Conservation (phyloP, 1,284 basidiomycete species). For the Tranzscheliella williamsii region DNA sequence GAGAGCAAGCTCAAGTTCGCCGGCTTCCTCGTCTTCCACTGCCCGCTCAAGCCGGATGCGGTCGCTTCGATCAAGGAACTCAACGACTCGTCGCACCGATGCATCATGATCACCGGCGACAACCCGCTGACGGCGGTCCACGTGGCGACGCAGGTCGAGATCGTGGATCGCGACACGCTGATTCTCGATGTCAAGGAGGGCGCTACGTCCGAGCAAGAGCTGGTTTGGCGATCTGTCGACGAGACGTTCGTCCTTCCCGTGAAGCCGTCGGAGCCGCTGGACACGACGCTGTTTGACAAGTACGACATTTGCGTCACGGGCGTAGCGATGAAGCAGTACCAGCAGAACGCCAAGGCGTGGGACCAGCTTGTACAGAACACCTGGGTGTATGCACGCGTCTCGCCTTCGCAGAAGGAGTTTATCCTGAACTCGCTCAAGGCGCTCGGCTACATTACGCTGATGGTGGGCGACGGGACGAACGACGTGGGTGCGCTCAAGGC, state of each 20-base stretch:
- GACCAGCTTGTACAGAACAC: slow-evolving; percentile 57
- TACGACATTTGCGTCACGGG: slow-evolving; percentile 61
- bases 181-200: slow-evolving; percentile 55
- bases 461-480: slow-evolving; percentile 61
- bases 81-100: slow-evolving; percentile 59
- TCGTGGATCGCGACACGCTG: slow-evolving; percentile 56
- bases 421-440: slow-evolving; percentile 56
- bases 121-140: slow-evolving; percentile 59
- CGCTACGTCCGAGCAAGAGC: slow-evolving; percentile 41
- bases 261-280: slow-evolving; percentile 41
- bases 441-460: slow-evolving; percentile 58
- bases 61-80: slow-evolving; percentile 52
- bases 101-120: slow-evolving; percentile 62
- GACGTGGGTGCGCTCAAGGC: slow-evolving; percentile 60
- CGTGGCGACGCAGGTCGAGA: slow-evolving; percentile 58
- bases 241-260: slow-evolving; percentile 50
- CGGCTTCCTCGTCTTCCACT: slow-evolving; percentile 60
- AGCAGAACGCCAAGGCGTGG: slow-evolving; percentile 42
- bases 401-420: slow-evolving; percentile 59
- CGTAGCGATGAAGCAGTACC: slow-evolving; percentile 54
- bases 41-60: slow-evolving; percentile 59
- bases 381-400: slow-evolving; percentile 59
- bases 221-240: slow-evolving; percentile 54
- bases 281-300: slow-evolving; percentile 53
- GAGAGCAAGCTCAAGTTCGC: slow-evolving; percentile 53